phyloP scores from a whole-genome alignment of 768 basidiomycete species.

The Neoboletus subvelutipes region DNA sequence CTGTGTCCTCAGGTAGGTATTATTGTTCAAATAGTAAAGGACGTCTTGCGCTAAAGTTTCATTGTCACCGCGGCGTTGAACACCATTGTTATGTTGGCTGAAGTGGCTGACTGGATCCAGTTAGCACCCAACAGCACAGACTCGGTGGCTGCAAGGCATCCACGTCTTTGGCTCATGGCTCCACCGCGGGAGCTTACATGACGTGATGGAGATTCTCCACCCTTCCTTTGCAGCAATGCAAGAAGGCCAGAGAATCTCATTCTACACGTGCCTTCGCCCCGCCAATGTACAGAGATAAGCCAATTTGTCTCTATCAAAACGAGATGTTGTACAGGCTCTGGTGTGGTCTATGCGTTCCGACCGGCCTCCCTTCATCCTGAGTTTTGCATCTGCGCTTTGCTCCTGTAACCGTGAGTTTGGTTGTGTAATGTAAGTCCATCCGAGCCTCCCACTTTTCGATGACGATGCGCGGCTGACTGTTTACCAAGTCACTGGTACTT shows the following conservation, averaged over 20 bases:
- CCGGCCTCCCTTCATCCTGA: background rate
- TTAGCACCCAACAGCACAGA: background rate
- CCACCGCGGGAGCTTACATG: slow-evolving; percentile 17
- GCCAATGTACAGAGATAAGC: slow-evolving; percentile 4
- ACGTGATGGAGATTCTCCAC: slow-evolving; percentile 26
- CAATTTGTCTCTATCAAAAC: slow-evolving; percentile 4
- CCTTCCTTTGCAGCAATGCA: slow-evolving; percentile 24
- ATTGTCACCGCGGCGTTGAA: background rate
- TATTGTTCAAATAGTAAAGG: background rate
- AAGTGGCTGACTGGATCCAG: background rate
- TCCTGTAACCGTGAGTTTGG: too few species aligned
- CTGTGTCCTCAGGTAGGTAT: background rate
- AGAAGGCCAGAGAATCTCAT: slow-evolving; percentile 20
- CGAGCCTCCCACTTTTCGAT: background rate
- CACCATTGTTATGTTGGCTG: background rate
- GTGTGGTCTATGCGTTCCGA: background rate
- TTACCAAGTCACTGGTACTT: background rate
- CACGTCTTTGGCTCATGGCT: slow-evolving; percentile 22
- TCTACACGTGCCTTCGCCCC: slow-evolving; percentile 17
- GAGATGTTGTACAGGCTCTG: background rate
- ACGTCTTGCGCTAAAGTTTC: background rate
- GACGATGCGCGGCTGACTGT: background rate
- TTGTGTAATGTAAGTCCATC: background rate
- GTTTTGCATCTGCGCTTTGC: background rate
- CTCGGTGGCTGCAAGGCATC: slow-evolving; percentile 4